These are phyloP conservation scores for Coemansia sp. DNA, from an alignment of 192 early-diverging fungal genomes.

Conservation along the genomic window DNA sequence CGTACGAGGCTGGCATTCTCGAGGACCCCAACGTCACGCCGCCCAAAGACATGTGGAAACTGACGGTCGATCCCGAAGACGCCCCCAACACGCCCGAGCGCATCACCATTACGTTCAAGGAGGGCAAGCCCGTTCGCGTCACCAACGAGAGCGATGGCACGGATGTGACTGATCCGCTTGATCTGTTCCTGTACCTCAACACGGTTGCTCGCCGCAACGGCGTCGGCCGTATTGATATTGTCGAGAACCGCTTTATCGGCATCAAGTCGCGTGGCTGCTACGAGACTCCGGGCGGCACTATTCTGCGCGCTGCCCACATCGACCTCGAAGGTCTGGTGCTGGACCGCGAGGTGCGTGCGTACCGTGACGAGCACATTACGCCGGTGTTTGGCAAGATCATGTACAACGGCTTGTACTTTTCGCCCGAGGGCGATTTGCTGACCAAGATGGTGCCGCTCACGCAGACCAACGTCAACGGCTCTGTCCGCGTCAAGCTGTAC, in stretches of 20 bases:
- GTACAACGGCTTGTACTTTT: slow-evolving; percentile 98
- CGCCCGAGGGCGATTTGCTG: slow-evolving; percentile 91
- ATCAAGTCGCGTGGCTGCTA: slow-evolving; percentile 99
- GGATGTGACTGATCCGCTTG: slow-evolving; percentile 68
- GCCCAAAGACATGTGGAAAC: slow-evolving; percentile 98
- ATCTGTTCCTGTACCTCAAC: slow-evolving; percentile 95
- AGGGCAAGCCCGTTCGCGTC: slow-evolving; percentile 87
- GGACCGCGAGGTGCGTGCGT: slow-evolving; percentile 92
- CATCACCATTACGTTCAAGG: slow-evolving; percentile 85
- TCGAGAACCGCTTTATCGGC: slow-evolving; percentile 98
- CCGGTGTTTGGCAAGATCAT: slow-evolving; percentile 70
- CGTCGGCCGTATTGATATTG: slow-evolving; percentile 98
- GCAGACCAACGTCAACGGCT: slow-evolving; percentile 86
- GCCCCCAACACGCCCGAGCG: slow-evolving; percentile 95
- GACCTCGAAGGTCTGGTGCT: slow-evolving; percentile 94
- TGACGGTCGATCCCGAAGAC: slow-evolving; percentile 95
- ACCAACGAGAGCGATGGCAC: slow-evolving; percentile 76
- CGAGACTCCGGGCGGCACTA: slow-evolving; percentile 97
- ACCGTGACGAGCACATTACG: slow-evolving; percentile 90
- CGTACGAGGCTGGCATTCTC: slow-evolving; percentile 96
- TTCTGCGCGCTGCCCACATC: slow-evolving; percentile 91
- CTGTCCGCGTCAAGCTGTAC: slow-evolving; percentile 93
- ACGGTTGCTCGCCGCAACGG: slow-evolving; percentile 94
- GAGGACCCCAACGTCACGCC: slow-evolving; percentile 96
- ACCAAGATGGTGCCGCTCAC: slow-evolving; percentile 76